Percentiles rank a stretch among this genome's conserved stretches.
Conservation (phyloP, 495 filamentous ascomycete species). For the Annulohypoxylon stygium region DNA sequence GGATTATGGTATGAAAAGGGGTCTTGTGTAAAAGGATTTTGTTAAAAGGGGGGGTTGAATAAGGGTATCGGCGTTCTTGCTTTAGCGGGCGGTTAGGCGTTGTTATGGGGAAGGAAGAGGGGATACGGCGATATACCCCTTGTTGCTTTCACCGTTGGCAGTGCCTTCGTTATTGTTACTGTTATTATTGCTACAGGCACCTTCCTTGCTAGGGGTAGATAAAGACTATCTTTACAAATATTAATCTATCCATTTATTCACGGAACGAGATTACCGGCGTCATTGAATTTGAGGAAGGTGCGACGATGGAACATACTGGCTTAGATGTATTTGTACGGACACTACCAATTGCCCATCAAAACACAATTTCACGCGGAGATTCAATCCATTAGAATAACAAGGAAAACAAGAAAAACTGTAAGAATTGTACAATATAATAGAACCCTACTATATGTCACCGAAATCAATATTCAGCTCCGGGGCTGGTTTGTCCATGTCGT, state of each 20-base stretch:
- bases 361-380: too few species aligned
- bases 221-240: neutral
- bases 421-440: too few species aligned
- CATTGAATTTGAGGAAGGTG: neutral
- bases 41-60: neutral
- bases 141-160: conserved; percentile 4
- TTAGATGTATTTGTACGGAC: too few species aligned
- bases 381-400: too few species aligned
- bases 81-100: neutral
- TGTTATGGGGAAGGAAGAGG: conserved; percentile 7
- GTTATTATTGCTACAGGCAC: neutral
- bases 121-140: conserved; percentile 23
- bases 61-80: conserved; percentile 12
- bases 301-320: neutral
- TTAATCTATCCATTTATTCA: conserved; percentile 1
- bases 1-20: neutral
- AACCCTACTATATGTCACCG: too few species aligned
- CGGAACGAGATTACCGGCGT: neutral
- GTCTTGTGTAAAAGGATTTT: neutral
- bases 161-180: conserved; percentile 1
- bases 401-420: too few species aligned
- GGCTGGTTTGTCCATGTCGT: too few species aligned
- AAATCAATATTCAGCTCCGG: too few species aligned
- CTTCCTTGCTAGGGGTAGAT: conserved; percentile 2
- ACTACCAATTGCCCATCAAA: too few species aligned